Percentiles rank a stretch among this genome's conserved stretches.
phyloP scores from a whole-genome alignment of 2,329 filamentous ascomycete genomes.

The Fusarium siculi region DNA sequence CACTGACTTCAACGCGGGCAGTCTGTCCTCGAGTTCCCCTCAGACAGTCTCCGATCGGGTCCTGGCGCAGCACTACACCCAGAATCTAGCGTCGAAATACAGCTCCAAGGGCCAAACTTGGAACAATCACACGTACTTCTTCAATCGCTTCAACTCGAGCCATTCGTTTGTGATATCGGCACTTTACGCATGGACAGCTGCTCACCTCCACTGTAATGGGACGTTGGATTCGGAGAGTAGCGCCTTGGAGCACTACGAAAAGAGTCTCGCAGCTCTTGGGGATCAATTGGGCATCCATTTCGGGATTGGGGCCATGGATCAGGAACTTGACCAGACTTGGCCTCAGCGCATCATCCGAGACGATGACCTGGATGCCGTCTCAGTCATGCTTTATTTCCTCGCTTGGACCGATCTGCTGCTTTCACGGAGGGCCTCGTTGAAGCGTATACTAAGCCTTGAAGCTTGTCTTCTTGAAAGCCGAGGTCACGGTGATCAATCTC shows the following conservation, averaged over 20 bases:
- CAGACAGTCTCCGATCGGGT: background rate
- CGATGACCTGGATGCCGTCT: background rate
- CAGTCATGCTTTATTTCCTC: background rate
- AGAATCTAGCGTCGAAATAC: background rate
- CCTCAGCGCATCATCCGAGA: background rate
- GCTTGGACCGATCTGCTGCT: background rate
- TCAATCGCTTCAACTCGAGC: background rate
- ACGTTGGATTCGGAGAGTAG: rapidly evolving
- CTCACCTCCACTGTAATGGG: background rate
- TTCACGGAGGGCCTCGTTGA: rapidly evolving
- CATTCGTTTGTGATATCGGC: background rate
- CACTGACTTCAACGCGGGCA: background rate
- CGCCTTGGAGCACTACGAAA: background rate
- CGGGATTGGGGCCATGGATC: rapidly evolving
- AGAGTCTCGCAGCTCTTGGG: background rate
- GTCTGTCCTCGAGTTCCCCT: background rate
- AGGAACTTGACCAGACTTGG: background rate
- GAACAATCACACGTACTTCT: background rate
- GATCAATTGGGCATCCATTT: background rate
- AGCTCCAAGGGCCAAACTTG: background rate
- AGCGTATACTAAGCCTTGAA: rapidly evolving
- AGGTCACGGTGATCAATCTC: background rate
- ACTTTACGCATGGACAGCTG: background rate
- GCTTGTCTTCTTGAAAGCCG: rapidly evolving
- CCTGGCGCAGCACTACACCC: background rate